Percentiles rank a stretch among this genome's conserved stretches.
phyloP scores from a whole-genome alignment of 768 basidiomycete species.

The Auriscalpium vulgare region DNA sequence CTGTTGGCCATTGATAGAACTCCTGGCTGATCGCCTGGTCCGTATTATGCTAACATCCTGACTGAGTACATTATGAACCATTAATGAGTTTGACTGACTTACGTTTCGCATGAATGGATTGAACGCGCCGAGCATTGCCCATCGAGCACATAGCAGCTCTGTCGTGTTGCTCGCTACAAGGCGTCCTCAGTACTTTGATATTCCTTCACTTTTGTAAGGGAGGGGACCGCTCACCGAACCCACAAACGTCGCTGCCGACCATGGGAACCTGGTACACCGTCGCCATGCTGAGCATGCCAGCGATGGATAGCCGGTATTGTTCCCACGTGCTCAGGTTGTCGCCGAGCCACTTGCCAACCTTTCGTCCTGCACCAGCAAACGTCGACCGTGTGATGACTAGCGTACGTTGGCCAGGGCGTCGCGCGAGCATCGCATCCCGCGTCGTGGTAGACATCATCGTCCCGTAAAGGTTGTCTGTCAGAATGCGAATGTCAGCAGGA shows the following conservation, averaged over 20 bases:
- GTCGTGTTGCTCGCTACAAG: constrained; percentile 47
- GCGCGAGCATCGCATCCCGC: constrained; percentile 50
- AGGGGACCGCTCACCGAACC: no score
- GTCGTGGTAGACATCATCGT: constrained; percentile 65
- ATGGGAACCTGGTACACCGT: constrained; percentile 62
- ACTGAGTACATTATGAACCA: constrained; percentile 3
- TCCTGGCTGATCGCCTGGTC: constrained; percentile 52
- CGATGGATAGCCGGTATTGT: constrained; percentile 51
- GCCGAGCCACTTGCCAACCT: constrained; percentile 71
- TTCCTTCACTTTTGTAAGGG: neutral
- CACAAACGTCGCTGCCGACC: constrained; percentile 56
- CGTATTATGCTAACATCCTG: constrained; percentile 38
- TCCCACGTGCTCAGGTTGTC: constrained; percentile 56
- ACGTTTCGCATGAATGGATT: constrained; percentile 77
- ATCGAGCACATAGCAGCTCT: constrained; percentile 62
- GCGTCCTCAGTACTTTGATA: neutral
- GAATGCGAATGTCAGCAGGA: neutral
- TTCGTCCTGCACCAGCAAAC: constrained; percentile 57
- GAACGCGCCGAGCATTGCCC: constrained; percentile 73
- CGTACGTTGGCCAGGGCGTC: constrained; percentile 51
- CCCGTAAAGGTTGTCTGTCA: constrained; percentile 52
- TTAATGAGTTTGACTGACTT: constrained; percentile 16
- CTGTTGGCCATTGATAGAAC: constrained; percentile 56
- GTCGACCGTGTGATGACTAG: constrained; percentile 70
- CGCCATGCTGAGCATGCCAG: constrained; percentile 59